These are phyloP conservation scores for Corymbia calophylla DNA, from an alignment of 441 rosid genomes.

Conservation along the genomic window DNA sequence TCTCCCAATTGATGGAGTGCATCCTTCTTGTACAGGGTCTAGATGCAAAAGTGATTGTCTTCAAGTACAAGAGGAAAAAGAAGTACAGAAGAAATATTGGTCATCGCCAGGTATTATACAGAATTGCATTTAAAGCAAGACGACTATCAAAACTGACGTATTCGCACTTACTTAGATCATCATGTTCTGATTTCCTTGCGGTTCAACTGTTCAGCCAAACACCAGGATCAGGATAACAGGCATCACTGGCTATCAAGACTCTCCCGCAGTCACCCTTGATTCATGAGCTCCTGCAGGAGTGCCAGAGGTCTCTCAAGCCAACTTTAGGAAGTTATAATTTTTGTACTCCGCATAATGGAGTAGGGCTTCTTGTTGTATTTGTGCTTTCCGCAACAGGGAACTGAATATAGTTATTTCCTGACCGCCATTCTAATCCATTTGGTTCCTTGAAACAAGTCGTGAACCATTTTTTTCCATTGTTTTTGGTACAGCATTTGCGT, in stretches of 20 bases:
- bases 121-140: not conserved
- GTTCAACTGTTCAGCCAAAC: slow-evolving; percentile 58
- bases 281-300: slow-evolving; percentile 10
- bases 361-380: not conserved
- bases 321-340: not conserved
- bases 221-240: slow-evolving; percentile 78
- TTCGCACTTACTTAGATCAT: not conserved
- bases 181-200: not conserved
- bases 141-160: not conserved
- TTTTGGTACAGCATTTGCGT: not conserved
- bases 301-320: not conserved
- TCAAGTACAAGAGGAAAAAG: slow-evolving; percentile 93
- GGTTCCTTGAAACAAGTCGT: not conserved
- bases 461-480: not conserved
- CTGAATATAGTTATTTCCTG: not conserved
- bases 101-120: slow-evolving; percentile 72
- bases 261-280: slow-evolving; percentile 51
- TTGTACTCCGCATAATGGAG: not conserved
- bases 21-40: slow-evolving; percentile 48
- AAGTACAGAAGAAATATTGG: slow-evolving; percentile 92
- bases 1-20: not conserved
- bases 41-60: slow-evolving; percentile 71
- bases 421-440: not conserved
- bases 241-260: slow-evolving; percentile 79
- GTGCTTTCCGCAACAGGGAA: not conserved